Conservation (phyloP, 1,284 basidiomycete species). For the Flammula alnicola region DNA sequence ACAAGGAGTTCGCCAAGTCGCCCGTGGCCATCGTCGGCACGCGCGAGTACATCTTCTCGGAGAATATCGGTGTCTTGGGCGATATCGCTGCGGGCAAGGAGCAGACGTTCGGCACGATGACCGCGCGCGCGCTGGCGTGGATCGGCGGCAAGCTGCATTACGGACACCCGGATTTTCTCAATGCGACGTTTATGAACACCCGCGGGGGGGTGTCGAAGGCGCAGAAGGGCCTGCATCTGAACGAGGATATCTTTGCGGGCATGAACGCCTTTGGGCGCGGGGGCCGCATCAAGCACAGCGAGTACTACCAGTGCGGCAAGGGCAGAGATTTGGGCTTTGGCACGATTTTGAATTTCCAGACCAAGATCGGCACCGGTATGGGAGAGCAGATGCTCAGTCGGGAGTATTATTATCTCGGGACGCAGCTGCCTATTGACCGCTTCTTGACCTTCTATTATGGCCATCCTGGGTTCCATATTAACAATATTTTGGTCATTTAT, state of each 20-base stretch:
- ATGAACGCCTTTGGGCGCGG: slow-evolving; percentile 99
- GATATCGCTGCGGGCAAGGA: slow-evolving; percentile 99
- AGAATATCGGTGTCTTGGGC: slow-evolving; percentile 99
- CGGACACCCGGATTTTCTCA: slow-evolving; percentile 99
- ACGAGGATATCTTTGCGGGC: slow-evolving; percentile 99
- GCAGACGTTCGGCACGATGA: slow-evolving; percentile 99
- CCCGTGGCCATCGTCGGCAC: slow-evolving; percentile 99
- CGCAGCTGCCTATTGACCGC: slow-evolving; percentile 96
- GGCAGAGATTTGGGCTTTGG: slow-evolving; percentile 99
- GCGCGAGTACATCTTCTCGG: slow-evolving; percentile 99
- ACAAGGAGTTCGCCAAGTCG: slow-evolving; percentile 87
- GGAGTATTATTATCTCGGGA: slow-evolving; percentile 99
- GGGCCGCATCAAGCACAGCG: slow-evolving; percentile 98
- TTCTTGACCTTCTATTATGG: slow-evolving; percentile 99
- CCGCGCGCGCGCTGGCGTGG: slow-evolving; percentile 94
- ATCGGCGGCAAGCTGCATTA: slow-evolving; percentile 99
- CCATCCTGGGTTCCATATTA: slow-evolving; percentile 99
- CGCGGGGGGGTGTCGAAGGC: slow-evolving; percentile 99
- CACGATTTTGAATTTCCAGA: slow-evolving; percentile 99
- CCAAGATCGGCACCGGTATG: slow-evolving; percentile 99
- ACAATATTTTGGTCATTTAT: slow-evolving; percentile 98
- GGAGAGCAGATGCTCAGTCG: slow-evolving; percentile 99
- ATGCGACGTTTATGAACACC: slow-evolving; percentile 98
- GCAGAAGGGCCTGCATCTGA: slow-evolving; percentile 97
- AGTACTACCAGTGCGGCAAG: slow-evolving; percentile 99